Base-by-base conservation (phyloP, 2,329 filamentous ascomycete species). In the Camillea tinctor region DNA sequence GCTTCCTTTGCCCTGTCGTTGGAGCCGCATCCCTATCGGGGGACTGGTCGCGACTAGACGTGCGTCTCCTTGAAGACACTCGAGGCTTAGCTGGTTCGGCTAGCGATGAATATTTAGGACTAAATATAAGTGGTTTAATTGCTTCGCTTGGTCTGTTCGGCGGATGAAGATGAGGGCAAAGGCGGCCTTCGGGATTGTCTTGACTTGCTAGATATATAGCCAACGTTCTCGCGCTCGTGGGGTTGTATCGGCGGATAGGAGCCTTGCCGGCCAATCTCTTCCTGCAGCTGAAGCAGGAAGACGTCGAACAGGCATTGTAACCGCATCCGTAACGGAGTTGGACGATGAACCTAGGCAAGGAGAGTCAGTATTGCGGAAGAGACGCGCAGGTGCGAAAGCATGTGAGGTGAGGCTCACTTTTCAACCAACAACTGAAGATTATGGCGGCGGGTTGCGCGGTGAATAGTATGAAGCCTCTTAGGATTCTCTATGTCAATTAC, bases 291-390 rank as follows among this genome's bases (percentile, higher is more conserved):
- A 94, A 89, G 77, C 93, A 97, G 15, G 91, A 94, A 15, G 91
- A 77, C 1, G 88, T 94, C 40, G 80, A 81, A 75, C 93, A 97
- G 55, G 81, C 79, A 56, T 81, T 78, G 64, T 84, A 85, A 63
- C 85, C 86, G 72, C 93, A 97, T 64, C 93, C 93, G 65, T 90
- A 84, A 59, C 92, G 86, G n/a, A 97, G 84, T 75, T 97, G 93
- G 36, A 85, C 80, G 54, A 93, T 87, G 71, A 91, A 96, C 69
- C 91, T 94, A 64, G 22, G n/a, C 20, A 58, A 60, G 54, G 60
- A 9, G 59, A 30, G 52, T 64, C 52, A 62, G 64, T 66, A 54
- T 70, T 60, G 49, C 40, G 55, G 57, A 56, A 55, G 23, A 59
- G 30, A 22, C 22, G 24, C 22, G n/a, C 21, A 60, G 15, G 3